Evolutionary conservation across 805 yeast species (phyloP).

Genomic region (Saturnispora halmiae): DNA sequence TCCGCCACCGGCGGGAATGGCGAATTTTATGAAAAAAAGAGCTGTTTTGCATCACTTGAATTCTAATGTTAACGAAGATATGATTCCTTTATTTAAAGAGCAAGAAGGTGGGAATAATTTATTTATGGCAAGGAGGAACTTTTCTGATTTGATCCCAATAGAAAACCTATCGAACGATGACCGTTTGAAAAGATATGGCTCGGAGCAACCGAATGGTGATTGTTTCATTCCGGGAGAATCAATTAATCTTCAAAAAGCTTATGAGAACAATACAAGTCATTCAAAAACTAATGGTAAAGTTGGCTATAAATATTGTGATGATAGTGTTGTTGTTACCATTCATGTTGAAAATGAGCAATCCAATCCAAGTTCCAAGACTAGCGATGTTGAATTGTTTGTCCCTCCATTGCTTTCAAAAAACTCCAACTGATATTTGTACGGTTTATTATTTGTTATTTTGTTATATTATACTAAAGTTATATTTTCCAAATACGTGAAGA

Average conservation of each 20-base stretch:
- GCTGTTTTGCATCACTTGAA: constrained; percentile 62
- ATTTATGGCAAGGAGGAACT: constrained; percentile 59
- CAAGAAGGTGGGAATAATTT: constrained; percentile 46
- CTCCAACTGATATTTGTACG: neutral
- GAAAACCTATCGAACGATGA: constrained; percentile 25
- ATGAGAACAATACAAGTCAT: neutral
- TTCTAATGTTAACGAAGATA: constrained; percentile 62
- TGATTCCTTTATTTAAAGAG: constrained; percentile 57
- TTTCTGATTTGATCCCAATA: constrained; percentile 57
- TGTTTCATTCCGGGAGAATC: constrained; percentile 19
- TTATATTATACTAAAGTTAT: neutral
- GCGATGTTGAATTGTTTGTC: constrained; percentile 59
- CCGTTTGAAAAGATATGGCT: constrained; percentile 24
- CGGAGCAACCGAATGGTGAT: neutral
- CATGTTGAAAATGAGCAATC: constrained; percentile 60
- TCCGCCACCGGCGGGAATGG: constrained; percentile 89
- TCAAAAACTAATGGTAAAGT: constrained; percentile 16
- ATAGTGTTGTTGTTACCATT: constrained; percentile 57
- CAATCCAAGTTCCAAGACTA: constrained; percentile 42
- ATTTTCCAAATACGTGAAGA: no score
- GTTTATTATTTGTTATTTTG: neutral
- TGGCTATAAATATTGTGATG: constrained; percentile 46
- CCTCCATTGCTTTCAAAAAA: constrained; percentile 34
- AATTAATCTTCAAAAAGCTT: constrained; percentile 16
- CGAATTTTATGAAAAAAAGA: constrained; percentile 58